These are phyloP conservation scores for Drechmeria coniospora DNA, from an alignment of 2,329 filamentous ascomycete genomes.

Conservation along the genomic window DNA sequence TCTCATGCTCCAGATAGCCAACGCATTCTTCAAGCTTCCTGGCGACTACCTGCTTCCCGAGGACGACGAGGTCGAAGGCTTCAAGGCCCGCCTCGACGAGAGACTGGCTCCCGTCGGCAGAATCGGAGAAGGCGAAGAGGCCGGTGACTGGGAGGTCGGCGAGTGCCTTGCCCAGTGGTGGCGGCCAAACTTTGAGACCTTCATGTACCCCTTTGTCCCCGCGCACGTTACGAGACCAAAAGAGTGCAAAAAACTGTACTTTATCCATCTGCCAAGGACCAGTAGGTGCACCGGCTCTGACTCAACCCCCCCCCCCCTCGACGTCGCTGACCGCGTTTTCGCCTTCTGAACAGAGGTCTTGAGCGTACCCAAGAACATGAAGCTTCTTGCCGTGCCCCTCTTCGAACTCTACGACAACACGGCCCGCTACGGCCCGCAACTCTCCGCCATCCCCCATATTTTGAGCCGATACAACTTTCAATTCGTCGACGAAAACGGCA, in stretches of 20 bases:
- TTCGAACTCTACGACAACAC: constrained; percentile 99
- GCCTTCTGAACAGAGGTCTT: constrained; percentile 53
- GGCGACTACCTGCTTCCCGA: constrained; percentile 85
- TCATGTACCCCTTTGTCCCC: constrained; percentile 98
- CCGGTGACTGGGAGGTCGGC: constrained; percentile 77
- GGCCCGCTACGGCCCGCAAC: constrained; percentile 81
- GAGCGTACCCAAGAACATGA: constrained; percentile 99
- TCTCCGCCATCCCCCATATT: constrained; percentile 90
- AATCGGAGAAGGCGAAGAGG: constrained; percentile 72
- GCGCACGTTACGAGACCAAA: constrained; percentile 93
- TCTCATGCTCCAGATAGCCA: constrained; percentile 96
- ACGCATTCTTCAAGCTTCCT: constrained; percentile 97
- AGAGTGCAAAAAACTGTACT: constrained; percentile 98
- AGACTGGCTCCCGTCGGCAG: constrained; percentile 82
- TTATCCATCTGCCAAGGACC: constrained; percentile 82
- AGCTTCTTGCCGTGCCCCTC: constrained; percentile 85
- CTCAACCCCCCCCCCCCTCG: background rate
- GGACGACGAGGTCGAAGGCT: constrained; percentile 87
- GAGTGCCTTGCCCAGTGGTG: constrained; percentile 97
- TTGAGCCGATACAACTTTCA: constrained; percentile 95
- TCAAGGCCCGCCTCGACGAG: constrained; percentile 86
- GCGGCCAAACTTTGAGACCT: constrained; percentile 97
- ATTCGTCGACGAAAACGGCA: constrained; percentile 84
- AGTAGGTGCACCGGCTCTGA: too few relatives aligned
- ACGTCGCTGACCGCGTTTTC: constrained; percentile 2